Base-by-base conservation (phyloP, 225 moss, liverwort and hornwort genomes). In the Ulota crispa region DNA sequence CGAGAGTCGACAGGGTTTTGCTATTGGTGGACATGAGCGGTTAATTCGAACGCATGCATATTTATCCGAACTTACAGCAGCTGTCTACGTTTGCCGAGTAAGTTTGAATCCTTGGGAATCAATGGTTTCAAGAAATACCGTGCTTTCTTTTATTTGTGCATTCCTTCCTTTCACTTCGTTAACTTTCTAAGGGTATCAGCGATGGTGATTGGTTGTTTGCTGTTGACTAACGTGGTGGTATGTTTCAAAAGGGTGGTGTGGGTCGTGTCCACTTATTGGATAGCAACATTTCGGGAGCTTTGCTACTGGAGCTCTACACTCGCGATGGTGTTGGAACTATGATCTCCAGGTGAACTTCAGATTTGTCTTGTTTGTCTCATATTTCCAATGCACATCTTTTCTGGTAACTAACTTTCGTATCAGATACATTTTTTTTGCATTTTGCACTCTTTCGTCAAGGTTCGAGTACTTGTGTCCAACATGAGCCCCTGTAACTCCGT, bases 321-420 rank as follows among this genome's bases (percentile, higher is more conserved):
- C 94, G 96, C 39, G 96, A 96, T 88, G 96, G 96, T 70, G 88
- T 94, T 77, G 96, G 96, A 78, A 96, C 88, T 26, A 92, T 90
- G 91, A 70, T 91, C 43, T 87, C 91, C 79, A 91, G 88, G 91
- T 91, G 53, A 75, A 63, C 69, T 68, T 47, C 31, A 70, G 69
- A 24, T 36, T 80, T 56, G 26, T 37, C 24, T 45, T 78, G 19
- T 36, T 81, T 61, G 69, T 55, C 31, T 60, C 31, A 61, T 71
- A 27, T 76, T 83, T 76, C 8, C 15, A 78, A 39, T 75, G 14
- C 64, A 75, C 28, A 21, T 20, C 27, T 71, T 83, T 42, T 64
- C 18, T 70, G 78, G 26, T 16, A 56, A 73, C 27, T 23, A 37
- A 24, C 28, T 4, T 43, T 27, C 9, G 15, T 81, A 55, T 64